A percentile compares a stretch with the other conserved stretches of the same genome.
phyloP scores from a whole-genome alignment of 2,329 filamentous ascomycete genomes.

The Hyphodiscus sp. region DNA sequence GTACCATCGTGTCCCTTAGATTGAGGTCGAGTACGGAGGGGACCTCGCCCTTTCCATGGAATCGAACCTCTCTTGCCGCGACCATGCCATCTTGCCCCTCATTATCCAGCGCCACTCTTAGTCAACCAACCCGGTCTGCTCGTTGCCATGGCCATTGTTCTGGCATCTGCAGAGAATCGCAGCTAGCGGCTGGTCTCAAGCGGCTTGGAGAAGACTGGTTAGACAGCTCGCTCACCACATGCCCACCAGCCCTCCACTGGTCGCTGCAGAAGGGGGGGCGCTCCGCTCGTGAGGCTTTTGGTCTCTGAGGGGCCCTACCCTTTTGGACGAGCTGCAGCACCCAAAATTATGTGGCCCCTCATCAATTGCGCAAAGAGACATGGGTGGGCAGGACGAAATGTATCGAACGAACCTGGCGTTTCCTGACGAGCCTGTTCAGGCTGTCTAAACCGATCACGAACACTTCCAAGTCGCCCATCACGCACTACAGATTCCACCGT shows the following conservation, averaged over 20 bases:
- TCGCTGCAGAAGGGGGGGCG: not conserved
- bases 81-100: conserved; percentile 4
- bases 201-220: conserved; percentile 1
- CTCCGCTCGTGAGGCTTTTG: not conserved
- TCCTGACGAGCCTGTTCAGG: conserved; percentile 13
- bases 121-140: not conserved
- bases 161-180: conserved; percentile 15
- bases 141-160: conserved; percentile 3
- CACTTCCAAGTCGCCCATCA: not conserved
- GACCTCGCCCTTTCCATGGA: not conserved
- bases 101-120: not conserved
- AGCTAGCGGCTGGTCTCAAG: not conserved
- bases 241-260: not conserved
- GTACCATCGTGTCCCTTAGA: not conserved
- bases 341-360: not conserved
- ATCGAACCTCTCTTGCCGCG: not conserved
- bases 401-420: not conserved
- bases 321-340: not conserved
- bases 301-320: not conserved
- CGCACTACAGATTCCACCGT: not conserved
- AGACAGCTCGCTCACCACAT: not conserved
- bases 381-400: not conserved
- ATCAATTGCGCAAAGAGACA: conserved; percentile 4
- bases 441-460: not conserved
- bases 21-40: not conserved